Conservation (phyloP, 2,329 filamentous ascomycete genomes). For the Orbilia quercus region DNA sequence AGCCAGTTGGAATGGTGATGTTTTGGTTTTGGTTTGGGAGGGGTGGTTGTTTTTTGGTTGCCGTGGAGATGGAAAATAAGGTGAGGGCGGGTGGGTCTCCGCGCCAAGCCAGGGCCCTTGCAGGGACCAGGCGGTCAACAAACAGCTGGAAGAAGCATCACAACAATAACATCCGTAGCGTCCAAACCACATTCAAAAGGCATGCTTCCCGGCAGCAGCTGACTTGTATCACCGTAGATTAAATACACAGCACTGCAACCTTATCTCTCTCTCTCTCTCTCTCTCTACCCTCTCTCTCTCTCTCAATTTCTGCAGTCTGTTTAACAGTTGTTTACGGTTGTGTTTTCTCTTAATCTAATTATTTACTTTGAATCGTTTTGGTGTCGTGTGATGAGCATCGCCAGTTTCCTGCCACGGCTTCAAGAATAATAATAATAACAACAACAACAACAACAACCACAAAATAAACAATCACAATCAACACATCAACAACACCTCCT, state of each 20-base stretch:
- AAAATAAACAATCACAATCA: slow-evolving; percentile 35
- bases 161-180: slow-evolving; percentile 31
- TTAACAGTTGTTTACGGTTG: no score
- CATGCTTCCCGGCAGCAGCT: no score
- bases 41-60: slow-evolving; percentile 40
- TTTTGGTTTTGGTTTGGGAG: slow-evolving; percentile 1
- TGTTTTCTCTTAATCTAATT: background rate
- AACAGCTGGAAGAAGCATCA: slow-evolving; percentile 46
- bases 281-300: slow-evolving; percentile 4
- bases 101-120: slow-evolving; percentile 24
- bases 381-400: slow-evolving; percentile 61
- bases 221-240: background rate
- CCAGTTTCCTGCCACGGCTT: slow-evolving; percentile 26
- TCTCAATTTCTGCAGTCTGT: no score
- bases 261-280: background rate
- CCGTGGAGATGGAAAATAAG: slow-evolving; percentile 23
- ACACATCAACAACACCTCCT: background rate
- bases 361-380: background rate
- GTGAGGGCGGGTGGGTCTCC: slow-evolving; percentile 6
- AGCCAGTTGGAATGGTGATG: background rate
- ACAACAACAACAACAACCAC: slow-evolving; percentile 23
- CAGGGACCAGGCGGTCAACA: slow-evolving; percentile 50
- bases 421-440: slow-evolving; percentile 18
- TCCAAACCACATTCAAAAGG: slow-evolving; percentile 1
- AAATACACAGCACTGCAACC: background rate